Base-by-base conservation (phyloP, 495 filamentous ascomycete genomes). In the Aspergillus haitiensis region DNA sequence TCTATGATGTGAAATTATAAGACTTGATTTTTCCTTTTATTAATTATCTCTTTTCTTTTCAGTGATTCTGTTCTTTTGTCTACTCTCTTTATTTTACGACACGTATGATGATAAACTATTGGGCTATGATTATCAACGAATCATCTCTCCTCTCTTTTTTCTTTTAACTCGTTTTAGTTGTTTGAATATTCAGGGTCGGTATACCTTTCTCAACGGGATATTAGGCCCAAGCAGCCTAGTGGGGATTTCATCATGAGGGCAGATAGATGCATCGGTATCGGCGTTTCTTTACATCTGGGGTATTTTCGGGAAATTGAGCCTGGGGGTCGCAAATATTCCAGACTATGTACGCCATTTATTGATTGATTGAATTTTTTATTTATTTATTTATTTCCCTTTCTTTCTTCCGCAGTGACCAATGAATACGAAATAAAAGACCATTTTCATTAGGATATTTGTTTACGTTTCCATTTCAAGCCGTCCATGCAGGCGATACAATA, bases 101-200 rank as follows among this genome's bases (percentile, higher is more conserved):
- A 45, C 52, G 35, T 54, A 57, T 50, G 58, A 64, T 58, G 54
- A 56, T 52, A 50, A 45, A 50, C 58, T 55, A 44, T 55, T 56
- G 45, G 44, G 39, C 36, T 35, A 18, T 39, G 55, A 36, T 42
- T 40, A 27, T 47, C 52, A 42, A 55, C 44, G 52, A 56, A 45
- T 52, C 21, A 36, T 37, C 40, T 58, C 48, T 35, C 18, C 47
- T 40, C 9, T 37, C 13, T 9, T 34, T 49, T 60, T 46, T 37
- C 21, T 51, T 46, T 33, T 52, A 3, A 21, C 44, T 47, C 15
- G n/a, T 15, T 15, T 47, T 39, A 34, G 12, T 50, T 27, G 31
- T 40, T 33, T 33, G 47, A 12, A 6, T 21, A 39, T 9, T 8
- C 33, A 33, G 18, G 47, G 18, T 58, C 21, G n/a, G 39, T 7